Conservation (phyloP, 805 yeast species). For the Hermanozyma aechmeae region DNA sequence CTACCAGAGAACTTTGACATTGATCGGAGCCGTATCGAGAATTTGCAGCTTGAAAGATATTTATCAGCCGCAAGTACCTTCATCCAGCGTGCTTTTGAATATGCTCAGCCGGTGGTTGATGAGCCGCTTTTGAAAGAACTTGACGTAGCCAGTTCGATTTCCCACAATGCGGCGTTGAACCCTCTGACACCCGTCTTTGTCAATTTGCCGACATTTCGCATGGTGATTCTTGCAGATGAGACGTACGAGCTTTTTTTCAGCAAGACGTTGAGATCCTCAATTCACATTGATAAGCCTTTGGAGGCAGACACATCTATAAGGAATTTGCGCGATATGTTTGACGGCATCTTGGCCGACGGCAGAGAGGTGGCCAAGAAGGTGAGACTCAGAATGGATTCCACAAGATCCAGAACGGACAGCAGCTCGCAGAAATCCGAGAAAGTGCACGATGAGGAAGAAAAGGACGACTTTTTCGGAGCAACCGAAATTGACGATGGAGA, state of each 20-base stretch:
- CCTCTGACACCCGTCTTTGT: slow-evolving; percentile 69
- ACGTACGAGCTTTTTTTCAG: slow-evolving; percentile 82
- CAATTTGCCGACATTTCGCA: slow-evolving; percentile 81
- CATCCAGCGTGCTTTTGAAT: slow-evolving; percentile 80
- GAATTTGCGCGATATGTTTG: slow-evolving; percentile 79
- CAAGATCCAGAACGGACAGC: slow-evolving; percentile 1
- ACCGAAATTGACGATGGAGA: slow-evolving; percentile 33
- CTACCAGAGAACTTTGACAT: slow-evolving; percentile 53
- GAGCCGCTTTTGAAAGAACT: slow-evolving; percentile 28
- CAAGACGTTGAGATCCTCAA: slow-evolving; percentile 53
- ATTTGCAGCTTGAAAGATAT: slow-evolving; percentile 68
- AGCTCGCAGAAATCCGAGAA: slow-evolving; percentile 5
- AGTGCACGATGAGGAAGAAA: slow-evolving; percentile 30
- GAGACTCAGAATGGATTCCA: slow-evolving; percentile 79
- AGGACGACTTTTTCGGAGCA: slow-evolving; percentile 36
- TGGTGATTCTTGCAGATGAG: slow-evolving; percentile 92
- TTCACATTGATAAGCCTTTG: slow-evolving; percentile 54
- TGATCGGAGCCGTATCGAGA: slow-evolving; percentile 53
- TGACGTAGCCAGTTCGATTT: slow-evolving; percentile 27
- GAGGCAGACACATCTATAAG: slow-evolving; percentile 39
- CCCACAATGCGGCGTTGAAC: slow-evolving; percentile 74
- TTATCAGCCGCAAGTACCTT: slow-evolving; percentile 81
- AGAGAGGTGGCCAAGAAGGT: slow-evolving; percentile 85
- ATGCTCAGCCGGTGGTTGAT: slow-evolving; percentile 62
- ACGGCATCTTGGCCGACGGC: slow-evolving; percentile 87